These are phyloP conservation scores for Thamnidium elegans DNA, from an alignment of 192 early-diverging fungal genomes.

Conservation along the genomic window DNA sequence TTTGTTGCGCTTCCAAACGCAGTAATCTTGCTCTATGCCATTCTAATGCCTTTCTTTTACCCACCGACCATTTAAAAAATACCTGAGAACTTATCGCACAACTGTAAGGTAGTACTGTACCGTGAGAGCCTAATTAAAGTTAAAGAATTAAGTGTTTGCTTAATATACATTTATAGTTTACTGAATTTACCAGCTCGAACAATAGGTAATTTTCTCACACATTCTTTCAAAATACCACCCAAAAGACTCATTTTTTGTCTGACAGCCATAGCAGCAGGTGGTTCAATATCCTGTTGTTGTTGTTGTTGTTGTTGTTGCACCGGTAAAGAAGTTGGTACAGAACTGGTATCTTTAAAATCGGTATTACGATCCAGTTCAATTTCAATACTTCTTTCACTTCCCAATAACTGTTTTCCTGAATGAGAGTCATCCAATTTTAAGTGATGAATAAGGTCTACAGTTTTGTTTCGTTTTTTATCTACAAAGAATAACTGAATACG, in stretches of 20 bases:
- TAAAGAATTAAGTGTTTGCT: too few relatives aligned
- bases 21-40: conserved; percentile 48
- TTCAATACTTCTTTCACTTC: conserved; percentile 73
- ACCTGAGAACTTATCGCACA: conserved; percentile 30
- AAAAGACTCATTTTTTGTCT: conserved; percentile 24
- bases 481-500: conserved; percentile 78
- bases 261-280: neutral
- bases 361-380: conserved; percentile 84
- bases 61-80: conserved; percentile 45
- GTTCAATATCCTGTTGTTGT: neutral
- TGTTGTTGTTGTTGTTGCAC: neutral
- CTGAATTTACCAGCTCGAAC: conserved; percentile 10
- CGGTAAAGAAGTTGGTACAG: neutral
- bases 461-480: conserved; percentile 75
- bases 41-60: conserved; percentile 49
- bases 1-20: conserved; percentile 28
- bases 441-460: conserved; percentile 78
- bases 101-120: conserved; percentile 36
- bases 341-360: conserved; percentile 46
- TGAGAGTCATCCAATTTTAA: conserved; percentile 74
- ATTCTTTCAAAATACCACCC: conserved; percentile 16
- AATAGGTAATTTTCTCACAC: conserved; percentile 19
- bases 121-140: conserved; percentile 1
- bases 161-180: too few relatives aligned
- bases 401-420: conserved; percentile 67